phyloP scores from a whole-genome alignment of 2,329 filamentous ascomycete species.

The Ascosphaera apis region DNA sequence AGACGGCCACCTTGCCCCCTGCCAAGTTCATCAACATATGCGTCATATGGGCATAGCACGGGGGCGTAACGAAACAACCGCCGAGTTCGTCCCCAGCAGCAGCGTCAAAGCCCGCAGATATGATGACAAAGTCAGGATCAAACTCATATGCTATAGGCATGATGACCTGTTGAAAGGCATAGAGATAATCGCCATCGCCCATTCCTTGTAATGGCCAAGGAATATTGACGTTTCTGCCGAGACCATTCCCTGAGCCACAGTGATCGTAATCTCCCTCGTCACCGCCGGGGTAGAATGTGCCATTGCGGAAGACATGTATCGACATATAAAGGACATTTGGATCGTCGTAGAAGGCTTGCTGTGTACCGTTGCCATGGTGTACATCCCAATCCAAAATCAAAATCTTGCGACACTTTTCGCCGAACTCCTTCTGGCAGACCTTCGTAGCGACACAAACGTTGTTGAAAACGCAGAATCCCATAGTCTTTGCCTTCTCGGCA shows the following conservation, averaged over 20 bases:
- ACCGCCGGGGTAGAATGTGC: constrained; percentile 57
- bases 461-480: constrained; percentile 96
- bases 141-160: constrained; percentile 95
- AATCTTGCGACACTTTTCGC: constrained; percentile 62
- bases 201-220: constrained; percentile 50
- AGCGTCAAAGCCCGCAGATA: constrained; percentile 90
- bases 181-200: constrained; percentile 93
- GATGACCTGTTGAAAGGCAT: constrained; percentile 82
- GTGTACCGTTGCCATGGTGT: constrained; percentile 65
- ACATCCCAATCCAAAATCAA: constrained; percentile 83
- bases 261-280: constrained; percentile 35
- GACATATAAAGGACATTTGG: constrained; percentile 93
- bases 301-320: constrained; percentile 66
- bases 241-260: constrained; percentile 32
- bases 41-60: constrained; percentile 94
- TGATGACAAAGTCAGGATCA: constrained; percentile 74
- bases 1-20: constrained; percentile 71
- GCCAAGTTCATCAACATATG: constrained; percentile 97
- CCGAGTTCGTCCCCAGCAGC: constrained; percentile 83
- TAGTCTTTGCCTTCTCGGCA: constrained; percentile 61
- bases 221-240: constrained; percentile 44
- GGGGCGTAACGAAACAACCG: constrained; percentile 73
- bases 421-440: constrained; percentile 63
- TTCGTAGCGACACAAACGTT: constrained; percentile 87
- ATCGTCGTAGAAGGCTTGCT: constrained; percentile 88